Conservation (phyloP, 257 asterid genomes). For the Lycium barbarum region DNA sequence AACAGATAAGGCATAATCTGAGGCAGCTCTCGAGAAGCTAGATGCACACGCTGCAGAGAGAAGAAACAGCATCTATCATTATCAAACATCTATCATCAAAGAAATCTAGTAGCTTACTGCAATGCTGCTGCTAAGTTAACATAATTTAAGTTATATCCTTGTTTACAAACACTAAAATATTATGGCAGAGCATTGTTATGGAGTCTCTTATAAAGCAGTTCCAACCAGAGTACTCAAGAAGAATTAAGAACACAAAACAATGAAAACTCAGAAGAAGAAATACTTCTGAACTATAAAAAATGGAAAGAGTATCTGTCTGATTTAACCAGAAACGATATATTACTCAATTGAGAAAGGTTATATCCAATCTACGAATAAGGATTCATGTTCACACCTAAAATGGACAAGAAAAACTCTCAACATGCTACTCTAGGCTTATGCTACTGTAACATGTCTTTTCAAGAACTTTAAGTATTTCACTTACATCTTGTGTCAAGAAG, state of each 20-base stretch:
- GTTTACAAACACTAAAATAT: neutral
- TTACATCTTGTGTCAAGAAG: neutral
- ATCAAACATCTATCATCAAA: neutral
- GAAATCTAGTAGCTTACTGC: neutral
- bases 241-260: neutral
- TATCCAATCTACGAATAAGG: neutral
- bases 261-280: neutral
- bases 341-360: neutral
- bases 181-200: neutral
- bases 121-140: neutral
- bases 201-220: neutral
- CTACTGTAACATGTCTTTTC: neutral
- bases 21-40: slow-evolving; percentile 66
- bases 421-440: neutral
- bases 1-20: slow-evolving; percentile 80
- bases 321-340: neutral
- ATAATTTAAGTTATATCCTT: neutral
- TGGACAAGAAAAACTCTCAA: neutral
- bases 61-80: neutral
- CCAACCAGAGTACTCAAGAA: neutral
- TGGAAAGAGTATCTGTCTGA: neutral
- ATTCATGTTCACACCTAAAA: neutral
- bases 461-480: neutral
- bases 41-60: slow-evolving; percentile 86
- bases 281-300: neutral